Conservation (phyloP, 805 yeast species). For the Candida takata region DNA sequence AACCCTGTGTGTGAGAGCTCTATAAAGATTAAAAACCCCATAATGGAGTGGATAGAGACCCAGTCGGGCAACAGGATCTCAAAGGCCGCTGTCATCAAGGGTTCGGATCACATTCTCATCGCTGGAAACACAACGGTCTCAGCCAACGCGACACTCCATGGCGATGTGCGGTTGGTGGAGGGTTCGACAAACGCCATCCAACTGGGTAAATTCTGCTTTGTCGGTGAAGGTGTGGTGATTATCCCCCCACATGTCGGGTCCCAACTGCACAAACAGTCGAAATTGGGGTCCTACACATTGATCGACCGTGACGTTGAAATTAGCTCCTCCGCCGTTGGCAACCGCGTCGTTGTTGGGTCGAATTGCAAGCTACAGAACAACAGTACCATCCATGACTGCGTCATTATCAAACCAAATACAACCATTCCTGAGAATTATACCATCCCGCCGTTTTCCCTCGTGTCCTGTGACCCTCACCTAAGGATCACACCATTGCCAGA, state of each 20-base stretch:
- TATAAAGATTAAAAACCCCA: too few species aligned
- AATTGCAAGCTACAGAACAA: slow-evolving; percentile 31
- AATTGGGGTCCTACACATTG: slow-evolving; percentile 41
- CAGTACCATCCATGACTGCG: slow-evolving; percentile 44
- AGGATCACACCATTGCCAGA: slow-evolving; percentile 15
- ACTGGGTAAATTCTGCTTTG: slow-evolving; percentile 41
- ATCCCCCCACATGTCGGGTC: slow-evolving; percentile 24
- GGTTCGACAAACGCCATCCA: slow-evolving; percentile 27
- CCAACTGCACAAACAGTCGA: slow-evolving; percentile 23
- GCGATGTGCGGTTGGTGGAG: slow-evolving; percentile 28
- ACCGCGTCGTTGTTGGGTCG: slow-evolving; percentile 40
- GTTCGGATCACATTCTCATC: slow-evolving; percentile 37
- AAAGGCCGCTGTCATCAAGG: slow-evolving; percentile 34
- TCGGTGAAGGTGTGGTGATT: slow-evolving; percentile 27
- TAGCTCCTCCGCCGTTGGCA: slow-evolving; percentile 37
- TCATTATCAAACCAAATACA: slow-evolving; percentile 36
- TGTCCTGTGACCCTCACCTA: slow-evolving; percentile 13
- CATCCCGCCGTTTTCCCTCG: slow-evolving; percentile 48
- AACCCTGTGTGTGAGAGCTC: too few species aligned
- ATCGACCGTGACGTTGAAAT: slow-evolving; percentile 32
- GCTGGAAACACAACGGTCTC: slow-evolving; percentile 41
- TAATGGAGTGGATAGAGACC: slow-evolving; percentile 39
- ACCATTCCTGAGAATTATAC: slow-evolving; percentile 35
- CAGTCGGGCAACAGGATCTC: slow-evolving; percentile 45
- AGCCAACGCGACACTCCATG: slow-evolving; percentile 14